Evolutionary conservation across 2,329 filamentous ascomycete genomes (phyloP).

Genomic region (Alternaria brassicae): DNA sequence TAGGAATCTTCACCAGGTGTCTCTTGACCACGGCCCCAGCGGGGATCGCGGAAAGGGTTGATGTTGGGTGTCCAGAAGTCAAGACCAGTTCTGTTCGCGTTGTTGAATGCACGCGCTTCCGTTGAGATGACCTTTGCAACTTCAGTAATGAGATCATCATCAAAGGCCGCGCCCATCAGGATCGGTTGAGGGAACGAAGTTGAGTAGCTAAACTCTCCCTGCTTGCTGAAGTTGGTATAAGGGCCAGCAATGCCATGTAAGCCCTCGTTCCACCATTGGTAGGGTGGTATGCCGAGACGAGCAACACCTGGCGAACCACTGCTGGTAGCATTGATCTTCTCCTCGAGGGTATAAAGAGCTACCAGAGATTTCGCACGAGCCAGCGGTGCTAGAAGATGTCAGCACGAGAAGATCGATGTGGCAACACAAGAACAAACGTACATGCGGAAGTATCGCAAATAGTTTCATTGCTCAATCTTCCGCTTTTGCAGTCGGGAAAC

Average conservation of each 20-base stretch:
- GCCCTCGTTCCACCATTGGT: conserved; percentile 55
- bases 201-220: conserved; percentile 65
- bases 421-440: conserved; percentile 6
- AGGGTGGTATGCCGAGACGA: conserved; percentile 64
- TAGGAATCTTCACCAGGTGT: conserved; percentile 66
- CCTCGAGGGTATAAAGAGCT: conserved; percentile 36
- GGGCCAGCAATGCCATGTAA: conserved; percentile 57
- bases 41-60: conserved; percentile 68
- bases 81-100: conserved; percentile 61
- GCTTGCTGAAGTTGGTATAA: conserved; percentile 63
- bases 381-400: conserved; percentile 24
- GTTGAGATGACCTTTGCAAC: conserved; percentile 65
- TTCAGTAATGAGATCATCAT: conserved; percentile 66
- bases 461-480: conserved; percentile 58
- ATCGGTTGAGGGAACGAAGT: conserved; percentile 73
- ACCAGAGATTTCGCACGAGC: conserved; percentile 36
- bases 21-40: conserved; percentile 62
- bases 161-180: conserved; percentile 67
- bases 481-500: conserved; percentile 62
- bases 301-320: conserved; percentile 53
- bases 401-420: not conserved
- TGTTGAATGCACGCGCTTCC: conserved; percentile 71
- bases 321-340: conserved; percentile 62
- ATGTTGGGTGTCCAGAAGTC: conserved; percentile 72
- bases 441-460: conserved; percentile 59